These are phyloP conservation scores for Guadua angustifolia DNA, from an alignment of 176 grass and related monocot genomes.

Conservation along the genomic window DNA sequence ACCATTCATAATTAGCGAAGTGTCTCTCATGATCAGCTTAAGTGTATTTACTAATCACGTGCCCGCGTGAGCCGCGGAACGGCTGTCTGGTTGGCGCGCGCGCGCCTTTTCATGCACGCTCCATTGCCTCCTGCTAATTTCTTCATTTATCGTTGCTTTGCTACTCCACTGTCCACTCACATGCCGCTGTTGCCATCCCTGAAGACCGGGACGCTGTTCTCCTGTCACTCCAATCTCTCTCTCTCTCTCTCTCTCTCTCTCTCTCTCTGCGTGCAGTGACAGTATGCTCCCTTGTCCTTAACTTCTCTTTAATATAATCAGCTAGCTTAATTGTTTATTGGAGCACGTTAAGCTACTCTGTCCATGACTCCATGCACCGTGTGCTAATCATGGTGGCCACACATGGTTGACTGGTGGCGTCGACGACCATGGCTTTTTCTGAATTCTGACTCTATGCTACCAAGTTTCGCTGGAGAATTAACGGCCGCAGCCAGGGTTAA, in stretches of 20 bases:
- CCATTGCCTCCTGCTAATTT: neutral
- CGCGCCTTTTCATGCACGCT: slow-evolving; percentile 39
- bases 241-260: neutral
- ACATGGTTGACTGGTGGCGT: neutral
- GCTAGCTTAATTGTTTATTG: slow-evolving; percentile 7
- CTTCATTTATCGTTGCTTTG: neutral
- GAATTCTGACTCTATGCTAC: neutral
- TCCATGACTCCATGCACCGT: neutral
- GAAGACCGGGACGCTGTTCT: slow-evolving; percentile 29
- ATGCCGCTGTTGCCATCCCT: neutral
- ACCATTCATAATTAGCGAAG: neutral
- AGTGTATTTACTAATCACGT: slow-evolving; percentile 20
- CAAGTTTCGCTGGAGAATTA: too few species aligned
- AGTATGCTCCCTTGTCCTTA: neutral
- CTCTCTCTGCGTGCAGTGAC: too few species aligned
- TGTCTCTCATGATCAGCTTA: neutral
- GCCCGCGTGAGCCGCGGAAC: slow-evolving; percentile 14
- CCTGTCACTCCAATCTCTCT: neutral
- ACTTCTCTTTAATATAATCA: neutral
- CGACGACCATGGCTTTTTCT: slow-evolving; percentile 22
- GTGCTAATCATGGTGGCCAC: slow-evolving; percentile 32
- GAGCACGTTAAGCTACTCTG: neutral
- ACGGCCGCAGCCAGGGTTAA: too few species aligned
- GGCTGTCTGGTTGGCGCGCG: slow-evolving; percentile 1
- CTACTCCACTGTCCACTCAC: neutral